Evolutionary conservation across 495 filamentous ascomycete genomes (phyloP).

Genomic region (Pyronema omphalodes): DNA sequence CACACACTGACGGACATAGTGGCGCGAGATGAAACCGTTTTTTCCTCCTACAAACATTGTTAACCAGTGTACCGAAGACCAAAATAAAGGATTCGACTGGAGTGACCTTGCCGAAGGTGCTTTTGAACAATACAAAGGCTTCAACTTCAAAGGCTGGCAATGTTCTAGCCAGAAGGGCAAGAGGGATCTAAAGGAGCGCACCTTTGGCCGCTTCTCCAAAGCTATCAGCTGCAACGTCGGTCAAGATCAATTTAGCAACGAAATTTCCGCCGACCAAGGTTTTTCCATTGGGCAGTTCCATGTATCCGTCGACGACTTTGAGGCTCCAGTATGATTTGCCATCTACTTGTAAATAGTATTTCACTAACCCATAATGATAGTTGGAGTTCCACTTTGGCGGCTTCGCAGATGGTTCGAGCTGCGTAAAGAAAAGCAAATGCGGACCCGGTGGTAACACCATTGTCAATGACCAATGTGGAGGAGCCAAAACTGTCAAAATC

Average conservation of each 20-base stretch:
- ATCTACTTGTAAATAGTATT: constrained; percentile 52
- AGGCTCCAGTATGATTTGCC: constrained; percentile 41
- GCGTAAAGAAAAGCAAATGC: constrained; percentile 54
- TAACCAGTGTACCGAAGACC: constrained; percentile 53
- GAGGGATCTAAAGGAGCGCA: constrained; percentile 31
- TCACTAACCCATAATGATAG: constrained; percentile 46
- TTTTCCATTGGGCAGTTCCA: constrained; percentile 37
- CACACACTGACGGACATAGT: constrained; percentile 17
- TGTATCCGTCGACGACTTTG: constrained; percentile 27
- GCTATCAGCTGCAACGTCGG: constrained; percentile 2
- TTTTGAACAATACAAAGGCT: constrained; percentile 50
- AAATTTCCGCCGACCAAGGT: constrained; percentile 36
- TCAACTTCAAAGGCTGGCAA: constrained; percentile 52
- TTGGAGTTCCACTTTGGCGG: constrained; percentile 57
- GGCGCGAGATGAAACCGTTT: constrained; percentile 42
- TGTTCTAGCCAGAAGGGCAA: constrained; percentile 40
- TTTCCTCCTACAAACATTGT: constrained; percentile 52
- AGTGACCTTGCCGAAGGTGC: constrained; percentile 38
- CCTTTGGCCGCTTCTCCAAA: constrained; percentile 18
- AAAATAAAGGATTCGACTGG: constrained; percentile 55
- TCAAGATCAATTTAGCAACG: background rate
- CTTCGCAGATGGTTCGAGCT: constrained; percentile 60
- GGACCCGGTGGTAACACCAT: constrained; percentile 44
- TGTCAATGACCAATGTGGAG: constrained; percentile 76
- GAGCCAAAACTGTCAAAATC: constrained; percentile 61